Evolutionary conservation across 352 stramenopile species (phyloP).

Genomic region (Phytophthora sp.): DNA sequence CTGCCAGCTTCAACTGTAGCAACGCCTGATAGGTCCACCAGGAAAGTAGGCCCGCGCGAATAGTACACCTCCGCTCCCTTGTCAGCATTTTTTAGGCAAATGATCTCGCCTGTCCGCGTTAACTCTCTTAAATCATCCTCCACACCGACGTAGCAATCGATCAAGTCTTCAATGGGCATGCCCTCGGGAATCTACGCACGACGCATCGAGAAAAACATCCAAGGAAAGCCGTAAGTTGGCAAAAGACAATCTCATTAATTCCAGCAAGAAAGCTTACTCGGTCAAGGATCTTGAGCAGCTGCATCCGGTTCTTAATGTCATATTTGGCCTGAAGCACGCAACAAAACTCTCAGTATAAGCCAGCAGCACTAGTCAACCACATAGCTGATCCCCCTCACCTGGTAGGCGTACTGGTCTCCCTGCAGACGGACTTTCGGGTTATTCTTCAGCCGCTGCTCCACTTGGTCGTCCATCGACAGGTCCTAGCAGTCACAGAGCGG

Average conservation of each 20-base stretch:
- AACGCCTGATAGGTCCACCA: slow-evolving; percentile 78
- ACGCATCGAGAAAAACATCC: background rate
- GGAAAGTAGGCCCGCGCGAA: slow-evolving; percentile 61
- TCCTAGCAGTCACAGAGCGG: slow-evolving; percentile 40
- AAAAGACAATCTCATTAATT: too few species aligned
- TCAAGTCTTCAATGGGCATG: slow-evolving; percentile 83
- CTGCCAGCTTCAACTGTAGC: slow-evolving; percentile 77
- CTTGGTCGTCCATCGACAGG: slow-evolving; percentile 82
- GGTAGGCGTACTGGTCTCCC: slow-evolving; percentile 82
- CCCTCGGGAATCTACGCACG: slow-evolving; percentile 71
- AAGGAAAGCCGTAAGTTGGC: too few species aligned
- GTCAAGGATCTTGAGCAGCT: slow-evolving; percentile 82
- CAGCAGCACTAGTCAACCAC: background rate
- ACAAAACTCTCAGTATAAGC: background rate
- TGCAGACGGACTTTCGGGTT: slow-evolving; percentile 86
- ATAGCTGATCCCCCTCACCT: slow-evolving; percentile 45
- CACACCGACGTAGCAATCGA: slow-evolving; percentile 82
- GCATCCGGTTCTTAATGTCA: slow-evolving; percentile 84
- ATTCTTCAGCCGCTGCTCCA: slow-evolving; percentile 85
- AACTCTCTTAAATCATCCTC: slow-evolving; percentile 82
- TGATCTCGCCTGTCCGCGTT: slow-evolving; percentile 76
- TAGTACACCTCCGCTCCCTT: slow-evolving; percentile 84
- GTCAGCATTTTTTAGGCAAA: slow-evolving; percentile 86
- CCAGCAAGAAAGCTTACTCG: slow-evolving; percentile 38
- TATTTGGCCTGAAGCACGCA: slow-evolving; percentile 75